phyloP scores from a whole-genome alignment of 805 yeast species.

The Lipomyces lipofer region DNA sequence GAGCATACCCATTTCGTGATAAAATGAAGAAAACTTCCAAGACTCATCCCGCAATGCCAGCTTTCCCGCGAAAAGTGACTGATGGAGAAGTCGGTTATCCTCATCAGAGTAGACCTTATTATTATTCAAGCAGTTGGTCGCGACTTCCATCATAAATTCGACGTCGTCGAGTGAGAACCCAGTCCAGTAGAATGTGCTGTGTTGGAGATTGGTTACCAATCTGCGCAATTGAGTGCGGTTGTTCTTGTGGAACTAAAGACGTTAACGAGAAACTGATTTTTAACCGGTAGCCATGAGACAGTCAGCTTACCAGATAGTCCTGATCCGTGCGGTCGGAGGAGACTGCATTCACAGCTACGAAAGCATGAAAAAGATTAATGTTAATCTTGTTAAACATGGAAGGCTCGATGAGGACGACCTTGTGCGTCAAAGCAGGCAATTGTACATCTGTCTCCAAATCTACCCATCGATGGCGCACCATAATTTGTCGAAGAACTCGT shows the following conservation, averaged over 20 bases:
- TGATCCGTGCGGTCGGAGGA: constrained; percentile 66
- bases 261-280: too few relatives aligned
- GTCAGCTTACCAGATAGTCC: constrained; percentile 51
- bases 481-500: constrained; percentile 48
- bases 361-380: constrained; percentile 63
- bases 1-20: constrained; percentile 61
- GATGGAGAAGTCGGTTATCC: constrained; percentile 48
- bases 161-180: constrained; percentile 65
- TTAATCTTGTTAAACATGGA: constrained; percentile 63
- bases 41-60: constrained; percentile 52
- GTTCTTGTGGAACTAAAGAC: constrained; percentile 54
- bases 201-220: constrained; percentile 60
- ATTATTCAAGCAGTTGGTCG: constrained; percentile 47
- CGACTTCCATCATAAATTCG: constrained; percentile 52
- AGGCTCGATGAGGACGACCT: constrained; percentile 59
- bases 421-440: constrained; percentile 60
- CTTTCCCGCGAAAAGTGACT: constrained; percentile 49
- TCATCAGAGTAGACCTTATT: constrained; percentile 27
- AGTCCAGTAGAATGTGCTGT: constrained; percentile 74
- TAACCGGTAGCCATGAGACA: too few relatives aligned
- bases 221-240: constrained; percentile 56
- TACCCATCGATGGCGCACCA: constrained; percentile 57
- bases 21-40: constrained; percentile 59
- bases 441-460: constrained; percentile 58
- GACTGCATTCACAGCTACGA: constrained; percentile 70